These are phyloP conservation scores for Insectozyma bohioensis DNA, from an alignment of 1,139 yeast species.

Conservation along the genomic window DNA sequence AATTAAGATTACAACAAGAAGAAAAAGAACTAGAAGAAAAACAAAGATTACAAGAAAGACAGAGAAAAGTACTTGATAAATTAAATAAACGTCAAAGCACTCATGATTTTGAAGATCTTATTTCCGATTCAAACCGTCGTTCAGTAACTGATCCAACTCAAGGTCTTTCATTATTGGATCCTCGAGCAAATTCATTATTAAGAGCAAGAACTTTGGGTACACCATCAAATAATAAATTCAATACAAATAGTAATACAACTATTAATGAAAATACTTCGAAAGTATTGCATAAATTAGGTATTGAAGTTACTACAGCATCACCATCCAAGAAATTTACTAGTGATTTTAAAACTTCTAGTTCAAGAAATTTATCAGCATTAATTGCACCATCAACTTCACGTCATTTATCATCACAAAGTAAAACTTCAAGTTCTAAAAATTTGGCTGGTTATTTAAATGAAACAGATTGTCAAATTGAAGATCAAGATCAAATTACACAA, in stretches of 20 bases:
- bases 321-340: conserved; percentile 23
- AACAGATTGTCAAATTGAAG: conserved; percentile 5
- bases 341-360: conserved; percentile 43
- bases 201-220: conserved; percentile 40
- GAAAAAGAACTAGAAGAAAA: conserved; percentile 14
- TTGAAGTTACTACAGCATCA: conserved; percentile 30
- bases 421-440: conserved; percentile 47
- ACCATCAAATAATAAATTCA: conserved; percentile 16
- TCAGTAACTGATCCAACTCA: conserved; percentile 20
- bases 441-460: conserved; percentile 28
- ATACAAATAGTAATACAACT: conserved; percentile 10
- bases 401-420: conserved; percentile 14
- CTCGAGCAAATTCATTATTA: conserved; percentile 33
- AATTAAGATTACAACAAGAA: conserved; percentile 11
- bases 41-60: conserved; percentile 26
- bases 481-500: conserved; percentile 10
- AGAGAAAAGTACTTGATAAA: conserved; percentile 31
- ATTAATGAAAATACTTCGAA: conserved; percentile 25
- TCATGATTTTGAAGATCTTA: conserved; percentile 27
- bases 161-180: conserved; percentile 35
- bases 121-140: conserved; percentile 15
- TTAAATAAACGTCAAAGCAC: conserved; percentile 30
- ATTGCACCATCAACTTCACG: conserved; percentile 17
- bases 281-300: conserved; percentile 47
- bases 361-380: conserved; percentile 39